Base-by-base conservation (phyloP, 176 grass and related monocot species). In the Oryza glaberrima region DNA sequence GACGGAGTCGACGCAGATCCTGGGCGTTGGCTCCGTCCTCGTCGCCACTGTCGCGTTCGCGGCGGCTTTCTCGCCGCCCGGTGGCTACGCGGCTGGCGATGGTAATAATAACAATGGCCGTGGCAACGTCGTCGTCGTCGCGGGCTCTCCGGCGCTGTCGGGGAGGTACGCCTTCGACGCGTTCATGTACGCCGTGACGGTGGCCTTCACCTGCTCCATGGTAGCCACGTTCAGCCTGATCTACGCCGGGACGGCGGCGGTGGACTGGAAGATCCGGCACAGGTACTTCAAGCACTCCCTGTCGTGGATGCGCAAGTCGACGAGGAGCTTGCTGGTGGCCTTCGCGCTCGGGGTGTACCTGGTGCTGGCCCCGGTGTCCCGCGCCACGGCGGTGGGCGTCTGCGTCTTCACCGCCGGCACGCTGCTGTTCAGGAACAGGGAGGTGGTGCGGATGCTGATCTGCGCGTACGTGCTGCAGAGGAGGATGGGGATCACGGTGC, bases 31-130 rank as follows among this genome's bases (percentile, higher is more conserved):
- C 30, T 77, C 82, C 1, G 83, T 90, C 38, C 77, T 90, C 7
- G 58, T 90, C 25, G 82, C 83, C 7, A 90, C 88, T 1, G 77
- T 74, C 0, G 75, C 88, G 14, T 86, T 90, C 54, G 49, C 82
- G 14, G 88, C 26, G 16, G 70, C 22, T 0, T 82, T 86, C 67
- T 51, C 70, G 14, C 13, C 81, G 83, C 88, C 88, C 0, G 82
- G 82, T 0, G 82, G 88, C 36, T 77, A 81, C 28, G 6, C 19
- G 75, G 19, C 81, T 2, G 47, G 47, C 47, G 47, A 49, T 0
- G 12, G 47, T 13, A 67, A 20, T 41, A 67, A 28, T 28, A 28
- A 28, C 28, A 28, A 20, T 30, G 46, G 64, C 32, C 70, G 47
- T 4, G 14, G 5, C 3, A 30, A 46, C 34, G 12, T 4, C 17